Evolutionary conservation across 73 alveolate species (phyloP).

Genomic region (Paramecium pentaurelia): DNA sequence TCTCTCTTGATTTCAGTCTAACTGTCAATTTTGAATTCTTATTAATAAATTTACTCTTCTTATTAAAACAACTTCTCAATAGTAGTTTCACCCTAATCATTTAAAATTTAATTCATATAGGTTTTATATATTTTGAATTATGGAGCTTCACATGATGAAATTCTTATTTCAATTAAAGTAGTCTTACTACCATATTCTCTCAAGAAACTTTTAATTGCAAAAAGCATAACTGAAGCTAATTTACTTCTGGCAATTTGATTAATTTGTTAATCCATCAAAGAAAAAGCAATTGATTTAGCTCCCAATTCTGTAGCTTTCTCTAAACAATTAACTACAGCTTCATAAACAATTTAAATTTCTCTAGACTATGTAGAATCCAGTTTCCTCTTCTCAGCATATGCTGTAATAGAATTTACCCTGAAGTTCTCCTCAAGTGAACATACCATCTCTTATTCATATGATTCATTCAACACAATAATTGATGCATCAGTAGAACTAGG

Average conservation of each 20-base stretch:
- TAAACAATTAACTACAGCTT: constrained; percentile 5
- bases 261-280: not conserved
- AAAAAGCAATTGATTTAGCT: not conserved
- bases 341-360: constrained; percentile 3
- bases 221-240: not conserved
- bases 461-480: not conserved
- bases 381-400: not conserved
- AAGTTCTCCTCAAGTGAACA: not conserved
- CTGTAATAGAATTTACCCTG: not conserved
- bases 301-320: not conserved
- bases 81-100: not conserved
- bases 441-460: not conserved
- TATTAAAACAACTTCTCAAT: not conserved
- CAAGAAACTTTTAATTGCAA: not conserved
- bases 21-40: constrained; percentile 24
- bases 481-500: not conserved
- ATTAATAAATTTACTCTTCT: not conserved
- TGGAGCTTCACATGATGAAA: not conserved
- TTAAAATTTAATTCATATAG: not conserved
- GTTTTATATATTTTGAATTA: not conserved
- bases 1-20: not conserved
- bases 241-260: not conserved
- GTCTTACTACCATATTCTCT: not conserved
- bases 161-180: not conserved
- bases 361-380: not conserved